phyloP scores from a whole-genome alignment of 73 alveolate genomes.

The Paramecium tetraurelia region DNA sequence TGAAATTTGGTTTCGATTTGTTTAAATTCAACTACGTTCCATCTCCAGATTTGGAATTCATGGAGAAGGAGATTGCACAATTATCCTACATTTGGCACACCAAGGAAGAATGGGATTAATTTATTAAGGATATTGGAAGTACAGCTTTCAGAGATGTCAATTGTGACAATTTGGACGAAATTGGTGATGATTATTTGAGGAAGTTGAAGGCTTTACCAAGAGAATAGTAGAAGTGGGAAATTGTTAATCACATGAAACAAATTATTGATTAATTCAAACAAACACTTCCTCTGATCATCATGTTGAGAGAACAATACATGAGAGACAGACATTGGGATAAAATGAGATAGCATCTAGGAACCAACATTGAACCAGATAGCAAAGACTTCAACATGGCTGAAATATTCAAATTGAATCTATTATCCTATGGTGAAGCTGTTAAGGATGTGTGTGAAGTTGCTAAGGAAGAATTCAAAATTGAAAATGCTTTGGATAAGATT shows the following conservation, averaged over 20 bases:
- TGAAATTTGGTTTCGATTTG: slow-evolving; percentile 89
- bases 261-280: slow-evolving; percentile 74
- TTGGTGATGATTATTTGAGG: slow-evolving; percentile 79
- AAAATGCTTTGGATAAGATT: slow-evolving; percentile 80
- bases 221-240: slow-evolving; percentile 79
- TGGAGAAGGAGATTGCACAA: slow-evolving; percentile 68
- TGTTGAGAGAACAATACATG: slow-evolving; percentile 96
- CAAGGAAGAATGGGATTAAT: slow-evolving; percentile 91
- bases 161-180: slow-evolving; percentile 79
- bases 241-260: slow-evolving; percentile 74
- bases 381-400: slow-evolving; percentile 80
- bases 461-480: slow-evolving; percentile 90
- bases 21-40: slow-evolving; percentile 74
- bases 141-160: slow-evolving; percentile 82
- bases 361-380: slow-evolving; percentile 74
- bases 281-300: slow-evolving; percentile 95
- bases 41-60: slow-evolving; percentile 51
- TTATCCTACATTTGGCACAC: slow-evolving; percentile 86
- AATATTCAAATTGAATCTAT: slow-evolving; percentile 68
- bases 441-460: slow-evolving; percentile 80
- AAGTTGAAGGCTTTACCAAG: slow-evolving; percentile 73
- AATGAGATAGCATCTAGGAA: slow-evolving; percentile 89
- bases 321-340: slow-evolving; percentile 99
- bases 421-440: slow-evolving; percentile 59
- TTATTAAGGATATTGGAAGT: slow-evolving; percentile 82